Conservation (phyloP, 192 early-diverging fungal genomes). For the Entomortierella chlamydospora region DNA sequence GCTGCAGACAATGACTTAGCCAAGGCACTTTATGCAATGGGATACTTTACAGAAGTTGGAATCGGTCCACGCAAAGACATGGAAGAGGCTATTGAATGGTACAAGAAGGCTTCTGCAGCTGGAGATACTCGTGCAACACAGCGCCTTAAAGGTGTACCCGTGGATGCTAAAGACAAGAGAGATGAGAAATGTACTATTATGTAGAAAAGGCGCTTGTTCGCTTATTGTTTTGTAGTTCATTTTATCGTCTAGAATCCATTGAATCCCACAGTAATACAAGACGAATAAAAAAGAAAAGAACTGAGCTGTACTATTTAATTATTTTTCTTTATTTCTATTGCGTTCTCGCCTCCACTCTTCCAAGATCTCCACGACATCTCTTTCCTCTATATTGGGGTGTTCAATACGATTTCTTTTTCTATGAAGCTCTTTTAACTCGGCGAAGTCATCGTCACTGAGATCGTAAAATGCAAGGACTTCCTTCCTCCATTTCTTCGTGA, state of each 20-base stretch:
- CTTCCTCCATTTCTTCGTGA: no score
- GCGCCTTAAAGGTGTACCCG: slow-evolving; percentile 62
- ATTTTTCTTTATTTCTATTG: no score
- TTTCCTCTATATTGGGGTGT: background rate
- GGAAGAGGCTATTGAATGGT: slow-evolving; percentile 69
- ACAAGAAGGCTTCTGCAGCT: slow-evolving; percentile 73
- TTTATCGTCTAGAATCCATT: no score
- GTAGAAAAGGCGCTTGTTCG: slow-evolving; percentile 20
- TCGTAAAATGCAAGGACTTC: background rate
- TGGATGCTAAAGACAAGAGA: slow-evolving; percentile 46
- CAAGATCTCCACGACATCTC: background rate
- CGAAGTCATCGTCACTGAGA: background rate
- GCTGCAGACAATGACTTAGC: slow-evolving; percentile 70
- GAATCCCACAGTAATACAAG: no score
- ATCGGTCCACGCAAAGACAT: slow-evolving; percentile 68
- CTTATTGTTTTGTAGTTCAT: no score
- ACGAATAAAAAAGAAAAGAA: no score
- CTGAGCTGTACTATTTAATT: no score
- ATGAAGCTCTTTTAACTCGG: background rate
- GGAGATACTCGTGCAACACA: slow-evolving; percentile 70
- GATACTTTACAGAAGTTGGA: slow-evolving; percentile 74
- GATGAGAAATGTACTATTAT: slow-evolving; percentile 58
- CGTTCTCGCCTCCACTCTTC: background rate
- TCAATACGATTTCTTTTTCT: background rate
- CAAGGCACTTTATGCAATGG: slow-evolving; percentile 74